phyloP scores from a whole-genome alignment of 192 early-diverging fungal species.

The Glomus cerebriforme region DNA sequence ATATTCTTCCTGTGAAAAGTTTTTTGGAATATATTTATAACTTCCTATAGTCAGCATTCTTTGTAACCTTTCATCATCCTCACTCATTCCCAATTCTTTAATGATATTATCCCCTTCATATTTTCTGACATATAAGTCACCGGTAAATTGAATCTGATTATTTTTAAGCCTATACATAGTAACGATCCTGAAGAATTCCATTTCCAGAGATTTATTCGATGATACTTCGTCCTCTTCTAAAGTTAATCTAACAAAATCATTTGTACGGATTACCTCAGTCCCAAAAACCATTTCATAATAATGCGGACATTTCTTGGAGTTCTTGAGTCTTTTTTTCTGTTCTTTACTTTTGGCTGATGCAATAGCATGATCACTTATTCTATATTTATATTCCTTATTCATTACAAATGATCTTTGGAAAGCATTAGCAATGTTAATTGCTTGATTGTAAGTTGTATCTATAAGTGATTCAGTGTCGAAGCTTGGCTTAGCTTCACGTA shows the following conservation, averaged over 20 bases:
- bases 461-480: not conserved
- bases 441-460: not conserved
- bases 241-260: not conserved
- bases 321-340: not conserved
- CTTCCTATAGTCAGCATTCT: not conserved
- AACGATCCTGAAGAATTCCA: not conserved
- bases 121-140: not conserved
- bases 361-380: not conserved
- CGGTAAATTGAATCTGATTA: not conserved
- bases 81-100: not conserved
- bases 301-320: not conserved
- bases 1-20: not conserved
- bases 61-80: not conserved
- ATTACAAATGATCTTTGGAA: not conserved
- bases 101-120: not conserved
- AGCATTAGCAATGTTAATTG: not conserved
- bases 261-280: not conserved
- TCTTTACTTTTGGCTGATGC: not conserved
- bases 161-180: not conserved
- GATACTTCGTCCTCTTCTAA: not conserved
- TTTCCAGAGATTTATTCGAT: not conserved
- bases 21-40: not conserved
- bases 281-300: not conserved
- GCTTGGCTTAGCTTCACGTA: not conserved
- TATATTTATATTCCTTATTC: not conserved